Conservation (phyloP, 371 early-diverging fungal species). For the Apophysomyces trapeziformis region DNA sequence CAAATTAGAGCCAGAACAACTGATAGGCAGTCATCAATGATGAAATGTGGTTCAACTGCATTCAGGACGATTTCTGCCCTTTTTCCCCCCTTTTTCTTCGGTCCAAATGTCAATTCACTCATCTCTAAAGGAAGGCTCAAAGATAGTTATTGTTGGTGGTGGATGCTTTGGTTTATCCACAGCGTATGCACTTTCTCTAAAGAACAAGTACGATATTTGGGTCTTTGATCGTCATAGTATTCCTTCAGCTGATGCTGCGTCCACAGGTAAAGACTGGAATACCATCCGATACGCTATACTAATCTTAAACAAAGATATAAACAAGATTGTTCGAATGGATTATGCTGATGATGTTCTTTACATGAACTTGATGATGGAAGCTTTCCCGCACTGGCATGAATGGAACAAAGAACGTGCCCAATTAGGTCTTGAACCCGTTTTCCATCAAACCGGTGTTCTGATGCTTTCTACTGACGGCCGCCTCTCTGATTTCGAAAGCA, state of each 20-base stretch:
- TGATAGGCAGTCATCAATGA: neutral
- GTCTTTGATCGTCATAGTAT: constrained; percentile 50
- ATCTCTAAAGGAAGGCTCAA: constrained; percentile 21
- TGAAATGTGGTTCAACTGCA: neutral
- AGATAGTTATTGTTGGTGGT: constrained; percentile 57
- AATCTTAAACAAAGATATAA: constrained; percentile 42
- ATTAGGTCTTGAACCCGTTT: constrained; percentile 31
- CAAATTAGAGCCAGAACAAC: too few relatives aligned
- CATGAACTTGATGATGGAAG: constrained; percentile 42
- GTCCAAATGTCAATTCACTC: neutral
- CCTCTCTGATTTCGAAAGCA: constrained; percentile 35
- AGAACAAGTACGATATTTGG: constrained; percentile 35
- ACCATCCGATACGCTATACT: neutral
- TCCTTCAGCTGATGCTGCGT: constrained; percentile 52
- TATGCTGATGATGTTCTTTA: constrained; percentile 48
- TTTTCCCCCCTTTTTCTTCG: neutral
- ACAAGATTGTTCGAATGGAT: constrained; percentile 55
- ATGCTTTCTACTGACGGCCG: constrained; percentile 33
- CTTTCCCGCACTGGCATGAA: constrained; percentile 50
- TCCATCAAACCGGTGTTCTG: constrained; percentile 49
- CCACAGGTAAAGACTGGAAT: constrained; percentile 29
- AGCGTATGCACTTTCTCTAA: constrained; percentile 42
- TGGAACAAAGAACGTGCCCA: constrained; percentile 55
- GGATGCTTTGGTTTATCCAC: constrained; percentile 59
- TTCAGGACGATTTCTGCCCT: neutral